Base-by-base conservation (phyloP, 306 rosid genomes). In the Pyrus communis region DNA sequence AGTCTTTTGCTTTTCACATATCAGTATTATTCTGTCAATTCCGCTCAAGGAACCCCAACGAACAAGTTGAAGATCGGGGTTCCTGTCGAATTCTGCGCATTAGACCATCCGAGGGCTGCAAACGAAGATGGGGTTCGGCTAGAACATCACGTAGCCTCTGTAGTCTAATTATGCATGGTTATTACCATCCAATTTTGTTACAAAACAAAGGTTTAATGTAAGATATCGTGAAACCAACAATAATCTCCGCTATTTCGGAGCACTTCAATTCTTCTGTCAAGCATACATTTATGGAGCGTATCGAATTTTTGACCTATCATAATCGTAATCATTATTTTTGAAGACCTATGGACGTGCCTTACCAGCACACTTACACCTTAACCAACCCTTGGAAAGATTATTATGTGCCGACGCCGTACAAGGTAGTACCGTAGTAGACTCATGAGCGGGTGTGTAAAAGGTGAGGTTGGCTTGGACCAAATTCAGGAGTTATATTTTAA, bases 111-210 rank as follows among this genome's bases (percentile, higher is more conserved):
- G 58, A 14, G 22, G 74, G 79, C 13, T 74, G 74, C 58, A 49
- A 71, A 76, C 58, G 21, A 69, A 76, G 67, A 25, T 21, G 31
- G 61, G 22, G 23, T 80, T 58, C 35, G 68, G 75, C 75, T n/a
- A 35, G 46, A 42, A 69, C 28, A 66, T 71, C 76, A 25, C 65
- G 49, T 45, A 45, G 72, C 55, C 76, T 75, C 3, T 79, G 57
- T 58, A 43, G 84, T 71, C 40, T 62, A 78, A 78, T 71, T 61
- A 27, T 43, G 45, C 74, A n/a, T 73, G 84, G 85, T 73, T 78
- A 71, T 75, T 38, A 40, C 87, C 86, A 76, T 79, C 63, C 85
- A 82, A 79, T 91, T 89, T 91, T 89, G 91, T 75, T 64, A 60
- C 75, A 66, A 75, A 80, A 64, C 42, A 79, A 74, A 70, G 77